Conservation (phyloP, 2,329 filamentous ascomycete species). For the Penicillium sp. region DNA sequence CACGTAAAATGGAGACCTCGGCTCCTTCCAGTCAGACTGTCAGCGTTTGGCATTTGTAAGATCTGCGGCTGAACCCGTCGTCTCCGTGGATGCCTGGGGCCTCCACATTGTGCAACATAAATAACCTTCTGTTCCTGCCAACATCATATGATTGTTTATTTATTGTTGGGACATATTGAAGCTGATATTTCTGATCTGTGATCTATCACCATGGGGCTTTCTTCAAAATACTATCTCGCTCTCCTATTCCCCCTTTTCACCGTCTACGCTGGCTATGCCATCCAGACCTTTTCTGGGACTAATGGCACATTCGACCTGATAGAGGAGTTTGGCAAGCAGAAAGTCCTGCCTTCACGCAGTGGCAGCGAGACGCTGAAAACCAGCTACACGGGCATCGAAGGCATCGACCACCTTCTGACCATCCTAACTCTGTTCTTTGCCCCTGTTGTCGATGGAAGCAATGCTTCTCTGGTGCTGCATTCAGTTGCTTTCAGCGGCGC, state of each 20-base stretch:
- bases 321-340: conserved; percentile 25
- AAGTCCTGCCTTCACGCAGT: conserved; percentile 12
- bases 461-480: conserved; percentile 32
- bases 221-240: not conserved
- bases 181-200: too few species aligned
- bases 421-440: conserved; percentile 38
- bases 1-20: too few species aligned
- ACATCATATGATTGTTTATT: too few species aligned
- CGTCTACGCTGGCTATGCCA: conserved; percentile 28
- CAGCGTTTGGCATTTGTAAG: too few species aligned
- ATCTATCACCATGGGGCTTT: not conserved
- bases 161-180: too few species aligned
- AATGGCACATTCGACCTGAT: conserved; percentile 28
- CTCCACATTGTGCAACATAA: too few species aligned
- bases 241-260: conserved; percentile 25
- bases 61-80: too few species aligned
- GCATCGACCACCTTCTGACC: conserved; percentile 29
- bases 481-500: conserved; percentile 38
- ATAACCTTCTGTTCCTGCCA: too few species aligned
- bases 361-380: conserved; percentile 20
- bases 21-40: too few species aligned
- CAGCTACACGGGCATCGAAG: conserved; percentile 31
- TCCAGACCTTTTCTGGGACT: conserved; percentile 30
- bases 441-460: conserved; percentile 35
- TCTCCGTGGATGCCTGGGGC: too few species aligned